These are phyloP conservation scores for Magnusiomyces clavatus DNA, from an alignment of 1,139 yeast genomes.

Conservation along the genomic window DNA sequence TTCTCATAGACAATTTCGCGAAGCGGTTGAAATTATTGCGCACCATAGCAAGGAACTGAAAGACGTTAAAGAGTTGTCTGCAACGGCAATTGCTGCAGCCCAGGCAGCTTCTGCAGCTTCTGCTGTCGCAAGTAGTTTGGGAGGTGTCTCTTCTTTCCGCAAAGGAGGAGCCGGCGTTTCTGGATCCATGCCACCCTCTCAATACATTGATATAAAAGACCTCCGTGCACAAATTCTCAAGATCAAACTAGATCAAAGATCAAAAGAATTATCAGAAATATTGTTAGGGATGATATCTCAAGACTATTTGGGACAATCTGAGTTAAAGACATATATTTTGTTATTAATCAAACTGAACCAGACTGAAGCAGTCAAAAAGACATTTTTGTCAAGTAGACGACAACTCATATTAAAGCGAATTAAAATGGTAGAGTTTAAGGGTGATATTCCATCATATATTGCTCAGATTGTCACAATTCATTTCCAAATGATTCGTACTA, in stretches of 20 bases:
- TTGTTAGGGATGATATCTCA: constrained; percentile 31
- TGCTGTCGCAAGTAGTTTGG: constrained; percentile 10
- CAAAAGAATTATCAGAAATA: constrained; percentile 23
- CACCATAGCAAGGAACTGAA: constrained; percentile 18
- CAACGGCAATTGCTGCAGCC: constrained; percentile 16
- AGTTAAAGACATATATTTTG: constrained; percentile 29
- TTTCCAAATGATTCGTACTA: constrained; percentile 46
- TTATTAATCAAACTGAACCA: constrained; percentile 38
- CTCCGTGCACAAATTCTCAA: constrained; percentile 17
- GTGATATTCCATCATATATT: constrained; percentile 48
- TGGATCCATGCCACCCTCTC: neutral
- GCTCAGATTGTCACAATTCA: constrained; percentile 53
- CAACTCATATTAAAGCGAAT: constrained; percentile 39
- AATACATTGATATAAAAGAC: constrained; percentile 10
- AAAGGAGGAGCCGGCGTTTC: constrained; percentile 5
- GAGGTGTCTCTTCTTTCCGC: neutral
- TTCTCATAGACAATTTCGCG: constrained; percentile 51
- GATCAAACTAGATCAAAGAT: constrained; percentile 27
- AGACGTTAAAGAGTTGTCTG: constrained; percentile 14
- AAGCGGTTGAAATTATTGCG: constrained; percentile 46
- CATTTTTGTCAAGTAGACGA: constrained; percentile 42
- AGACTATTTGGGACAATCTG: constrained; percentile 28
- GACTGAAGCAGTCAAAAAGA: constrained; percentile 41
- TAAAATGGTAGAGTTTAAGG: constrained; percentile 44
- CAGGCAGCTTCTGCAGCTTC: constrained; percentile 14